Conservation (phyloP, 176 grass and related monocot genomes). For the Musa troglodytarum region DNA sequence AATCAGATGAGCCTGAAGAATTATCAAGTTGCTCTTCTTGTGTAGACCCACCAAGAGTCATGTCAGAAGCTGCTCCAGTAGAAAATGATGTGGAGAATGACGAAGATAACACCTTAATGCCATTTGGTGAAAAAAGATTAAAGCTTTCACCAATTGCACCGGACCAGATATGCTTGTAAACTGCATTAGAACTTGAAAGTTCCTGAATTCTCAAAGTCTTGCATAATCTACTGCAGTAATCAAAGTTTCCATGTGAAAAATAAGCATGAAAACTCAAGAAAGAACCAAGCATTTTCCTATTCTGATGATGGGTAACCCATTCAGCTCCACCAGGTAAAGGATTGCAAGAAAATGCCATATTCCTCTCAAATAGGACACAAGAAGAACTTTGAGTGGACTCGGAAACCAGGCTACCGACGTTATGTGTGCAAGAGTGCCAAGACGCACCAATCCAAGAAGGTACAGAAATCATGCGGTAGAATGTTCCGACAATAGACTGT, state of each 20-base stretch:
- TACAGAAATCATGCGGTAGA: neutral
- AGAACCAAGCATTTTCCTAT: neutral
- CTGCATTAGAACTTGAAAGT: slow-evolving; percentile 29
- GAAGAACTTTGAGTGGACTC: neutral
- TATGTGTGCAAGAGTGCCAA: neutral
- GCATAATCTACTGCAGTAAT: slow-evolving; percentile 41
- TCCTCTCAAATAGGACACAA: neutral
- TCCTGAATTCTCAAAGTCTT: slow-evolving; percentile 35
- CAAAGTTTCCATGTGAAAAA: slow-evolving; percentile 28
- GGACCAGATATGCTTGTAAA: slow-evolving; percentile 41
- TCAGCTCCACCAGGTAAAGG: neutral
- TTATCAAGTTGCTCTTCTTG: slow-evolving; percentile 46
- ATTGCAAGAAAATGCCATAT: neutral
- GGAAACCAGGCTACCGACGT: neutral
- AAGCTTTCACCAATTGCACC: slow-evolving; percentile 18
- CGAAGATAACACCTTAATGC: slow-evolving; percentile 30
- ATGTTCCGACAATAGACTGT: neutral
- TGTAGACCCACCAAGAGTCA: slow-evolving; percentile 50
- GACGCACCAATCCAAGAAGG: neutral
- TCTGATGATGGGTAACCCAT: neutral
- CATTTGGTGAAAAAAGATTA: slow-evolving; percentile 34
- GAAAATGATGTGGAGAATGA: slow-evolving; percentile 45
- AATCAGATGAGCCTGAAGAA: slow-evolving; percentile 38
- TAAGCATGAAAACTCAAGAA: neutral
- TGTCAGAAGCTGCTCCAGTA: slow-evolving; percentile 49